Evolutionary conservation across 2,329 filamentous ascomycete species (phyloP).

Genomic region (Pseudopyrenochaeta lycopersici): DNA sequence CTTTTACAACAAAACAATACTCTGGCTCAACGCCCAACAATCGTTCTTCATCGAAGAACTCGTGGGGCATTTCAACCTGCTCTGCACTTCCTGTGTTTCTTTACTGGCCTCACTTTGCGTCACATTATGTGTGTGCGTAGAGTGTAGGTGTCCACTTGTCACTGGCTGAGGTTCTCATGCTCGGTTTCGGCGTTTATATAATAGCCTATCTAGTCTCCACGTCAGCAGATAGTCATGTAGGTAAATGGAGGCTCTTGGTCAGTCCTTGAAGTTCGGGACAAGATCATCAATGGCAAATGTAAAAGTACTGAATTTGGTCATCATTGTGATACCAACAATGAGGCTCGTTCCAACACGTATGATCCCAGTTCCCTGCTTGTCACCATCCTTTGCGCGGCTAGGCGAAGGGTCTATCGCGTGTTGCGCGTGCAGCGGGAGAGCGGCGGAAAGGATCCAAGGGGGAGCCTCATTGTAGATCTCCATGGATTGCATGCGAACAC

Average conservation of each 20-base stretch:
- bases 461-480: slow-evolving; percentile 30
- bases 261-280: slow-evolving; percentile 2
- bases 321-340: slow-evolving; percentile 6
- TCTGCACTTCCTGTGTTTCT: slow-evolving; percentile 45
- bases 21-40: slow-evolving; percentile 80
- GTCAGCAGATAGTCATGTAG: slow-evolving; percentile 18
- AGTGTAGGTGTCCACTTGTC: slow-evolving; percentile 21
- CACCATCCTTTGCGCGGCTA: slow-evolving; percentile 21
- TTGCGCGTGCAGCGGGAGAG: slow-evolving; percentile 43
- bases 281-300: slow-evolving; percentile 21
- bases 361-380: slow-evolving; percentile 13
- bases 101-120: slow-evolving; percentile 23
- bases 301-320: slow-evolving; percentile 17
- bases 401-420: slow-evolving; percentile 21
- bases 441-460: slow-evolving; percentile 18
- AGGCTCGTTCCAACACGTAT: slow-evolving; percentile 12
- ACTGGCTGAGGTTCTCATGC: slow-evolving; percentile 6
- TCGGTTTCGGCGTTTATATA: slow-evolving; percentile 5
- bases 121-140: slow-evolving; percentile 18
- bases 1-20: slow-evolving; percentile 83
- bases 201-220: slow-evolving; percentile 17
- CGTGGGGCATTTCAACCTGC: slow-evolving; percentile 73
- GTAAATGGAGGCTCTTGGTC: slow-evolving; percentile 17
- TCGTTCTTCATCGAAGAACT: slow-evolving; percentile 52
- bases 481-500: slow-evolving; percentile 19